Base-by-base conservation (phyloP, 495 filamentous ascomycete genomes). In the Hypoxylon trugodes region DNA sequence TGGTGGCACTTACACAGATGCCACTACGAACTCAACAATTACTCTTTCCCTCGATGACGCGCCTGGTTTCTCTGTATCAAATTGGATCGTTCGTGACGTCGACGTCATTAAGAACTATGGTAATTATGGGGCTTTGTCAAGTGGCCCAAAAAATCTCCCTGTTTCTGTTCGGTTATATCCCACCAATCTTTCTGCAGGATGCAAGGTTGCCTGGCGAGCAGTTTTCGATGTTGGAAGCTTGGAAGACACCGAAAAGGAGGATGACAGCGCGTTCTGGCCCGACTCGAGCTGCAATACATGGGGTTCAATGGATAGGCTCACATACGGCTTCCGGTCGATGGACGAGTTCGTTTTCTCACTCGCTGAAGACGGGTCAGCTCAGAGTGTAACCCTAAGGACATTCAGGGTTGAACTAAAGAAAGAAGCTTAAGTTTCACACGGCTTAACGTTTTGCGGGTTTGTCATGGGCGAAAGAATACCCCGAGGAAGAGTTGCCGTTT, bases 41-140 rank as follows among this genome's bases (percentile, higher is more conserved):
- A 76, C 66, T 0, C 69, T 85, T 25, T 68, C 54, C 0, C 69
- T 79, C 2, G 80, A 83, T 45, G 71, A 76, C 7, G 73, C 69
- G 0, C 77, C 78, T 0, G 82, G 81, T 0, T 58, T 86, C 25
- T 41, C 51, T 1, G 66, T 85, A 4, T 55, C 69, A 1, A 53
- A 54, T 8, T 82, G 81, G 76, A 52, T 73, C 6, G 76, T 73
- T 32, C 72, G 79, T 35, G 72, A 73, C 5, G 73, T 76, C 8
- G 70, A 83, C 35, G 72, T 81, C 50, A 37, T 80, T 13, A 45
- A 66, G 10, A 71, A 74, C 25, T 65, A 76, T 30, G 57, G 24
- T n/a, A 47, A 46, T n/a, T 74, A 70, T 25, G 41, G 48, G 18
- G 51, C 60, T 0, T 54, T 71, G 7, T 70, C 63, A 13, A 68